Conservation (phyloP, 75 land plant species). For the Chamaecyparis obtusa region DNA sequence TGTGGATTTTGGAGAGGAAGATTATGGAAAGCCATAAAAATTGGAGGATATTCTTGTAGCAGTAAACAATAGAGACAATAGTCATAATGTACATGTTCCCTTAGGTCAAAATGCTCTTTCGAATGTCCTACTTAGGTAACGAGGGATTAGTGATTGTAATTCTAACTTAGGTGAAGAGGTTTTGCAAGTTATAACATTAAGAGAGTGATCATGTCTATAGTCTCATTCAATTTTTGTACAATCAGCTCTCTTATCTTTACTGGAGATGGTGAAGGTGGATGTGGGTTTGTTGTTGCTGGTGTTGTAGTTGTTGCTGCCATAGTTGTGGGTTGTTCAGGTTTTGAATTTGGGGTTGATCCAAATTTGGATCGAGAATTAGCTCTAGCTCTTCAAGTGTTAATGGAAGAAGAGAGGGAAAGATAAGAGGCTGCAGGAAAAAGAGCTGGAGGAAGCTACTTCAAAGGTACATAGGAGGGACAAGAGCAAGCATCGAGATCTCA, state of each 20-base stretch:
- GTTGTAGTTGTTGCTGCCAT: constrained; percentile 81
- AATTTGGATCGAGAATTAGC: constrained; percentile 95
- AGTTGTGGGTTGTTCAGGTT: constrained; percentile 75
- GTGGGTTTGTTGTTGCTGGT: constrained; percentile 82
- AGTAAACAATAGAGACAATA: constrained; percentile 82
- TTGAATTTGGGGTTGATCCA: constrained; percentile 95
- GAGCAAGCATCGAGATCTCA: too few relatives aligned
- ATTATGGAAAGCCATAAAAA: constrained; percentile 80
- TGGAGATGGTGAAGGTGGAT: constrained; percentile 90
- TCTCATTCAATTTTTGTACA: too few relatives aligned
- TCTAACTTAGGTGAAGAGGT: constrained; percentile 14
- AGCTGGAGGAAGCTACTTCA: constrained; percentile 72
- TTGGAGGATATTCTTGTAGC: constrained; percentile 75
- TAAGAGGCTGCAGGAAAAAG: constrained; percentile 93
- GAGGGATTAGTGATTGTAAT: not conserved
- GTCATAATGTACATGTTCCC: constrained; percentile 91
- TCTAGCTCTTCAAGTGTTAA: constrained; percentile 86
- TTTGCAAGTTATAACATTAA: too few relatives aligned
- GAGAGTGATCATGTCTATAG: too few relatives aligned
- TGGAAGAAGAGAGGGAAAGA: constrained; percentile 98
- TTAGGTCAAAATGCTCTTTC: constrained; percentile 72
- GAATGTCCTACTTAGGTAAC: constrained; percentile 75
- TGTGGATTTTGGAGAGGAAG: constrained; percentile 87
- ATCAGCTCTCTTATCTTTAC: too few relatives aligned
- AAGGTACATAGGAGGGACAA: constrained; percentile 42